These are phyloP conservation scores for Trichoderma asperelloides DNA, from an alignment of 495 filamentous ascomycete genomes.

Conservation along the genomic window DNA sequence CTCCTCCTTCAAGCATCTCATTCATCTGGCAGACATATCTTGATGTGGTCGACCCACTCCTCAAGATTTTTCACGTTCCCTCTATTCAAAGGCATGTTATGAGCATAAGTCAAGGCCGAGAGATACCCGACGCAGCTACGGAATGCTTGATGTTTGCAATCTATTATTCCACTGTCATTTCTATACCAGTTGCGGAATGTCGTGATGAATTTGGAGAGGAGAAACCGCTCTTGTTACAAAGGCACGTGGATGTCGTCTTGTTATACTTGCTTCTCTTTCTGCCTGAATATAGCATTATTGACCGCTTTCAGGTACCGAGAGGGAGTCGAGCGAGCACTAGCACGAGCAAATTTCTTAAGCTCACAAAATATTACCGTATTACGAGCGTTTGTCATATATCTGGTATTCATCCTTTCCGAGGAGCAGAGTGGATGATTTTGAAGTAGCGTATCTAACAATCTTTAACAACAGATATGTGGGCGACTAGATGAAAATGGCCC, in stretches of 20 bases:
- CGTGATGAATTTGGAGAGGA: background rate
- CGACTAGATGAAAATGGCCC: background rate
- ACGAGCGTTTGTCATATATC: background rate
- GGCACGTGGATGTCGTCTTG: background rate
- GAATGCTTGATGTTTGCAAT: background rate
- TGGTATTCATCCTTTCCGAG: background rate
- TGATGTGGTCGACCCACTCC: background rate
- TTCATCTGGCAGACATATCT: conserved; percentile 1
- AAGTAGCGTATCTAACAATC: background rate
- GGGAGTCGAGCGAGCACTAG: background rate
- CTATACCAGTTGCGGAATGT: background rate
- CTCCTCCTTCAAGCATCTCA: background rate
- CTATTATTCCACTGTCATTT: background rate
- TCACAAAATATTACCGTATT: background rate
- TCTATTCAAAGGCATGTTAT: background rate
- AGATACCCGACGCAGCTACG: background rate
- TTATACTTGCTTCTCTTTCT: background rate
- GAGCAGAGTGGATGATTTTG: background rate
- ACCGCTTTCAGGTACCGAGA: background rate
- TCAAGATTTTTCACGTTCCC: background rate
- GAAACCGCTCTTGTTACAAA: background rate
- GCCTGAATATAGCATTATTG: background rate
- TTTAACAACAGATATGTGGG: background rate
- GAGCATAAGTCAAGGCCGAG: background rate
- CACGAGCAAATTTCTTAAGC: background rate